Conservation (phyloP, 768 basidiomycete species). For the Hygrocybe coccinea region DNA sequence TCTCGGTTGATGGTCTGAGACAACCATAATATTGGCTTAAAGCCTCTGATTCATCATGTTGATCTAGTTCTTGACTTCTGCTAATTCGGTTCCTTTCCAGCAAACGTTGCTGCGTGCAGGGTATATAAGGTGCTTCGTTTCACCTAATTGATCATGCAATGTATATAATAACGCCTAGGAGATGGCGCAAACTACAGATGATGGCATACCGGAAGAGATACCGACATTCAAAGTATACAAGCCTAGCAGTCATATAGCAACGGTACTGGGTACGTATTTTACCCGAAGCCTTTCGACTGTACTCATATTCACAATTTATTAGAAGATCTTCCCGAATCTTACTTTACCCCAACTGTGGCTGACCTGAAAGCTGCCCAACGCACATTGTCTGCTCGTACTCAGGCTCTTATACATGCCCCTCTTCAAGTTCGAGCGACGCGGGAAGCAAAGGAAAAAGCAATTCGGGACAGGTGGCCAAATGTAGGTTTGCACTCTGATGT, state of each 20-base stretch:
- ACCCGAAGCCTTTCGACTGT: not conserved
- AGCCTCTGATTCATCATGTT: slow-evolving; percentile 47
- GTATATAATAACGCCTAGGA: not conserved
- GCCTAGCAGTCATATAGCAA: slow-evolving; percentile 14
- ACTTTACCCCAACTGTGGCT: slow-evolving; percentile 64
- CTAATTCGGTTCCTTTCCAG: slow-evolving; percentile 13
- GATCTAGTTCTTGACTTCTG: slow-evolving; percentile 4
- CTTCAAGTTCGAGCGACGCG: slow-evolving; percentile 59
- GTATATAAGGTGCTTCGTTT: too few species aligned
- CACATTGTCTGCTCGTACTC: slow-evolving; percentile 54
- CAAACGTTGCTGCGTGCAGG: slow-evolving; percentile 9
- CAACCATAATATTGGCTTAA: slow-evolving; percentile 41
- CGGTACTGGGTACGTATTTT: slow-evolving; percentile 31
- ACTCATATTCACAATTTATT: not conserved
- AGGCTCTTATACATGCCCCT: slow-evolving; percentile 64
- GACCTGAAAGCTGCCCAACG: slow-evolving; percentile 69
- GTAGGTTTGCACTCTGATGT: slow-evolving; percentile 37
- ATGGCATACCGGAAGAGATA: slow-evolving; percentile 26
- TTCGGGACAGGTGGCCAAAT: slow-evolving; percentile 66
- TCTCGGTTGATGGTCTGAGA: slow-evolving; percentile 73
- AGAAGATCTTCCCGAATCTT: slow-evolving; percentile 61
- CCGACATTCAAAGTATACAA: slow-evolving; percentile 9
- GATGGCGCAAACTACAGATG: not conserved
- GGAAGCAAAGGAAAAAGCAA: slow-evolving; percentile 57
- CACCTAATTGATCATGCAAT: too few species aligned